Evolutionary conservation across 2,329 filamentous ascomycete genomes (phyloP), one percentile per base, ranked within the genome.

Genomic region (Rhytidhysteron rufulum): DNA sequence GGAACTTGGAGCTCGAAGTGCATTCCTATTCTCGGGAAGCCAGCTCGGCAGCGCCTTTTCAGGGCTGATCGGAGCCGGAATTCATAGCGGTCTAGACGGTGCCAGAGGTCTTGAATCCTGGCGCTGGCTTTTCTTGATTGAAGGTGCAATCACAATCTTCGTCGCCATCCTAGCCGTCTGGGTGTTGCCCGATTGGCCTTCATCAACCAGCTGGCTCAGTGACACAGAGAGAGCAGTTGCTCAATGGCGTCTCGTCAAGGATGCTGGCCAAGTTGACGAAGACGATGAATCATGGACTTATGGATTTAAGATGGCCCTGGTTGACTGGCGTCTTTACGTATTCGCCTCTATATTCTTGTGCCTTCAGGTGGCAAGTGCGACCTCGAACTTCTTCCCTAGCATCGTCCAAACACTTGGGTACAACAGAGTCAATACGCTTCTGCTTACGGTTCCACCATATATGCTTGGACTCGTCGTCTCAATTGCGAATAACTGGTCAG

Each of bases 81-180:
- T 66, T 1, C 62, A 56, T 19, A 50, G 50, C 2, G 55, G 55
- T 2, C 52, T 72, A 16, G 60, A 71, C 30, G 66, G 65, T 11
- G 60, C 53, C 2, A 53, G 60, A 18, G 69, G 70, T 2, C 41
- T 72, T 1, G 53, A 57, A 17, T 63, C 64, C 0, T 73, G 70
- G 66, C 47, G 61, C 39, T 70, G 67, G 66, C 48, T 71, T 4
- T 72, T 70, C 34, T 60, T 71, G 11, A 63, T 70, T 6, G 65
- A 70, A 47, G 67, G 65, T 4, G 43, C 58, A 1, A 51, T 60
- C 5, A 69, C 65, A 7, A 38, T n/a, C n/a, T n/a, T n/a, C n/a
- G 43, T 44, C 16, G 46, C 48, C 21, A 19, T 43, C 13, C 22
- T 41, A 2, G 37, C 7, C 40, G 67, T 49, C 50, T 57, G 33